phyloP scores from a whole-genome alignment of 192 early-diverging fungal species.

The Pilaira anomala region DNA sequence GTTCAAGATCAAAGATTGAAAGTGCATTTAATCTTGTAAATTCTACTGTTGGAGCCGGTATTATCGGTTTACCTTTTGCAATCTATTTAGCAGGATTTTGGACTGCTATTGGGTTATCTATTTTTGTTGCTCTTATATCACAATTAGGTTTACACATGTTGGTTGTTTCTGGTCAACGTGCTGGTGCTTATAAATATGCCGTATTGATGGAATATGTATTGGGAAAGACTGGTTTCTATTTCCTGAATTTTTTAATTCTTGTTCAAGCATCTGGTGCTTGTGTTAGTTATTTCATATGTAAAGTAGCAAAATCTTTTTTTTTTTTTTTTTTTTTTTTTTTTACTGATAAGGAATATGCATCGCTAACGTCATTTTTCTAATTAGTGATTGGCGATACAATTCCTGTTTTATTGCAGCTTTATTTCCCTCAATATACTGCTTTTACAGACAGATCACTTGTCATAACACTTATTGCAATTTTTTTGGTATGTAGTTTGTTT shows the following conservation, averaged over 20 bases:
- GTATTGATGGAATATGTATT: conserved; percentile 47
- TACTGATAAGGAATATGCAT: background rate
- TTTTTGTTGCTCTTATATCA: conserved; percentile 48
- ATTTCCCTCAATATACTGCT: conserved; percentile 30
- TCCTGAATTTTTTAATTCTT: conserved; percentile 54
- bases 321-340: background rate
- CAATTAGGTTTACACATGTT: conserved; percentile 54
- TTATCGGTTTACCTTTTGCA: conserved; percentile 66
- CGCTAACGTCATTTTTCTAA: background rate
- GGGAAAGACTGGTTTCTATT: conserved; percentile 50
- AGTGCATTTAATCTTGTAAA: conserved; percentile 66
- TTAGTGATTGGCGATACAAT: conserved; percentile 53
- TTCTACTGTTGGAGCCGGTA: conserved; percentile 67
- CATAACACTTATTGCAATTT: conserved; percentile 35
- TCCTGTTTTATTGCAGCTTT: conserved; percentile 39
- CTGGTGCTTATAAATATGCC: conserved; percentile 56
- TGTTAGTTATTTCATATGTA: conserved; percentile 61
- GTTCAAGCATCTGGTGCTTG: conserved; percentile 60
- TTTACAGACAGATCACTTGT: conserved; percentile 30
- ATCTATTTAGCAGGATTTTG: conserved; percentile 60
- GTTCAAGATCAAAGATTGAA: conserved; percentile 38
- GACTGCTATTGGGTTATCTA: conserved; percentile 46
- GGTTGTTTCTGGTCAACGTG: conserved; percentile 51
- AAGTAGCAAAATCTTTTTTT: no score
- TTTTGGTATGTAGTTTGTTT: conserved; percentile 35